Evolutionary conservation across 352 stramenopile genomes (phyloP).

Genomic region (Globisporangium paroecandrum): DNA sequence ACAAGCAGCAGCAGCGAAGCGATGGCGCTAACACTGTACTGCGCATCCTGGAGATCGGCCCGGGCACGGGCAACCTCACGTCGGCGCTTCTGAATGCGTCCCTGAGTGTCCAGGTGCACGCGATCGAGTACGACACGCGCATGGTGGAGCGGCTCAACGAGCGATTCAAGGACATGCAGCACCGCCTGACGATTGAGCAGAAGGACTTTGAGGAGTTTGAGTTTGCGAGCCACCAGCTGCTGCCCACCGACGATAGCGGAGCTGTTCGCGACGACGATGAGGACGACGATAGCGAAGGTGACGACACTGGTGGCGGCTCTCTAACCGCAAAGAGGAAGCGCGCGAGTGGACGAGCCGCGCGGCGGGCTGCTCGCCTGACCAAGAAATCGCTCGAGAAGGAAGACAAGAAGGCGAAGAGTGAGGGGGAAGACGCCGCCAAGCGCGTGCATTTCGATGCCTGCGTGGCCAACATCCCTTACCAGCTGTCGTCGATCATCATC

Average conservation of each 20-base stretch:
- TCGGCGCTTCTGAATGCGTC: slow-evolving; percentile 56
- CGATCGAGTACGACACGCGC: slow-evolving; percentile 71
- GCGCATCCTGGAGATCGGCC: slow-evolving; percentile 81
- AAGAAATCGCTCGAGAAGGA: slow-evolving; percentile 9
- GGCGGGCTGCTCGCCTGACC: slow-evolving; percentile 11
- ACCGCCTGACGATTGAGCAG: slow-evolving; percentile 32
- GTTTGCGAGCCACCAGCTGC: slow-evolving; percentile 24
- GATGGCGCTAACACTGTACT: slow-evolving; percentile 16
- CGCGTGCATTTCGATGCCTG: slow-evolving; percentile 55
- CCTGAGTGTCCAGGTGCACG: slow-evolving; percentile 48
- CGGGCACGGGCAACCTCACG: slow-evolving; percentile 84
- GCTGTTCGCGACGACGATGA: neutral
- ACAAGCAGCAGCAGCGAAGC: slow-evolving; percentile 13
- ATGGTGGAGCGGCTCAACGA: slow-evolving; percentile 73
- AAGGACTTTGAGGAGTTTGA: slow-evolving; percentile 45
- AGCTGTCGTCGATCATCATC: slow-evolving; percentile 82
- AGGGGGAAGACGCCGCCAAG: neutral
- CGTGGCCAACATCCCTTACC: slow-evolving; percentile 87
- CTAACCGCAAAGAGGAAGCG: slow-evolving; percentile 9
- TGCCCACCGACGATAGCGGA: neutral
- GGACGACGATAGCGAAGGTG: neutral
- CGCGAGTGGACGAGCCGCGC: slow-evolving; percentile 12
- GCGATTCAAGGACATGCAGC: slow-evolving; percentile 38
- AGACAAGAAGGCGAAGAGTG: slow-evolving; percentile 3
- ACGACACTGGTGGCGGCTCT: neutral